A percentile compares a stretch with the other conserved stretches of the same genome.
Evolutionary conservation across 2,329 filamentous ascomycete genomes (phyloP).

Genomic region (Talaromyces sp.): DNA sequence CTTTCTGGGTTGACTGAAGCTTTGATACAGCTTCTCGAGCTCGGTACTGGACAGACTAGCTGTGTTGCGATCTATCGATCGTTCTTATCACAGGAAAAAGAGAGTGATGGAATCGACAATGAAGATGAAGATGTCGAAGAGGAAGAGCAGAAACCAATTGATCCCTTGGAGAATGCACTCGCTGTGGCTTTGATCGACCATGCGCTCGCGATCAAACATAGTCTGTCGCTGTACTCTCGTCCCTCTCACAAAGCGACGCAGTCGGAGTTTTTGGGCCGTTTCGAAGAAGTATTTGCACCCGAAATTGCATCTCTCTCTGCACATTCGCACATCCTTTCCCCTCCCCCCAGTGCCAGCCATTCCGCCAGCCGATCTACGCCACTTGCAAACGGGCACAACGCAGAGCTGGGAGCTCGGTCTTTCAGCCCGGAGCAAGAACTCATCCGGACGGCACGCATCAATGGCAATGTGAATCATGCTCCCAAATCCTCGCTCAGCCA

Average conservation of each 20-base stretch:
- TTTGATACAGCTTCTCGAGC: constrained; percentile 69
- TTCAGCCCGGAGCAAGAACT: constrained; percentile 31
- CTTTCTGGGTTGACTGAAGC: constrained; percentile 67
- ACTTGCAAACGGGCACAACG: constrained; percentile 17
- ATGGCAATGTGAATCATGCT: constrained; percentile 23
- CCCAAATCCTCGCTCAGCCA: constrained; percentile 34
- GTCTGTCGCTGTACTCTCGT: constrained; percentile 62
- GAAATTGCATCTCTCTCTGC: constrained; percentile 58
- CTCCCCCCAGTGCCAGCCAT: constrained; percentile 31
- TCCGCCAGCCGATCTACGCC: constrained; percentile 19
- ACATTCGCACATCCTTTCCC: constrained; percentile 32
- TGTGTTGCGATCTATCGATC: constrained; percentile 73
- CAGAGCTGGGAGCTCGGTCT: constrained; percentile 19
- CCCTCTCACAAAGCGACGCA: constrained; percentile 48
- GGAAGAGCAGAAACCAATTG: constrained; percentile 42
- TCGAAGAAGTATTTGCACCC: constrained; percentile 47
- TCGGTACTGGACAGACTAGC: constrained; percentile 65
- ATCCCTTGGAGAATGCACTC: constrained; percentile 67
- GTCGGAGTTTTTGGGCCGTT: constrained; percentile 31
- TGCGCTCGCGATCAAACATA: constrained; percentile 78
- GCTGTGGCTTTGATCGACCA: constrained; percentile 84
- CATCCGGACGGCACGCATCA: constrained; percentile 25
- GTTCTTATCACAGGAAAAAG: constrained; percentile 55
- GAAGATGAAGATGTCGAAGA: constrained; percentile 44
- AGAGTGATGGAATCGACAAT: constrained; percentile 39